These are phyloP conservation scores for Phytophthora cajani DNA, from an alignment of 352 stramenopile genomes.

Conservation along the genomic window DNA sequence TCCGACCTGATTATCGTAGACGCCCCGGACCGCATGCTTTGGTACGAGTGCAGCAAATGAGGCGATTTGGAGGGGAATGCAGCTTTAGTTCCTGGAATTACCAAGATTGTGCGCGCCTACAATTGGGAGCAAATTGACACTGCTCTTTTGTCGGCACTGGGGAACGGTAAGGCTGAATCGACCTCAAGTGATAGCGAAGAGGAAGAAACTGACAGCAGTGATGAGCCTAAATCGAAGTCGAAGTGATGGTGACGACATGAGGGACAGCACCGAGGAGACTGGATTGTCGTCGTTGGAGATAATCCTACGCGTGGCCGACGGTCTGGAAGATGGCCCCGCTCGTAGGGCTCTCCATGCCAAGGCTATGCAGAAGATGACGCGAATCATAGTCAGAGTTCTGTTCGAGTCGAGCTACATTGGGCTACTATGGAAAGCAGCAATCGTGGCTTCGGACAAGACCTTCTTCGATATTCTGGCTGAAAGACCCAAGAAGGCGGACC, in stretches of 20 bases:
- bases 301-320: not conserved
- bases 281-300: no score
- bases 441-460: not conserved
- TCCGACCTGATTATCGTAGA: constrained; percentile 45
- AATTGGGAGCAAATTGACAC: no score
- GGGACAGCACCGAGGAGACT: no score
- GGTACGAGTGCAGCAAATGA: not conserved
- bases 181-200: no score
- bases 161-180: no score
- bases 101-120: no score
- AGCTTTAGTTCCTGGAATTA: no score
- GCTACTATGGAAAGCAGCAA: not conserved
- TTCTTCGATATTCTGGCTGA: not conserved
- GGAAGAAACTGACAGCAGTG: no score
- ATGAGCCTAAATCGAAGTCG: no score
- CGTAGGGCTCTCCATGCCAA: not conserved
- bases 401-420: not conserved
- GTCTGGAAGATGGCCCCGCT: not conserved
- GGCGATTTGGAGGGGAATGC: no score
- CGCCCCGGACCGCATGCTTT: constrained; percentile 20
- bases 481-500: not conserved
- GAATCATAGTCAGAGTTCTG: not conserved
- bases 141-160: no score
- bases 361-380: not conserved
- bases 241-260: no score